These are phyloP conservation scores for Colletotrichum tabaci DNA, from an alignment of 2,329 filamentous ascomycete species.

Conservation along the genomic window DNA sequence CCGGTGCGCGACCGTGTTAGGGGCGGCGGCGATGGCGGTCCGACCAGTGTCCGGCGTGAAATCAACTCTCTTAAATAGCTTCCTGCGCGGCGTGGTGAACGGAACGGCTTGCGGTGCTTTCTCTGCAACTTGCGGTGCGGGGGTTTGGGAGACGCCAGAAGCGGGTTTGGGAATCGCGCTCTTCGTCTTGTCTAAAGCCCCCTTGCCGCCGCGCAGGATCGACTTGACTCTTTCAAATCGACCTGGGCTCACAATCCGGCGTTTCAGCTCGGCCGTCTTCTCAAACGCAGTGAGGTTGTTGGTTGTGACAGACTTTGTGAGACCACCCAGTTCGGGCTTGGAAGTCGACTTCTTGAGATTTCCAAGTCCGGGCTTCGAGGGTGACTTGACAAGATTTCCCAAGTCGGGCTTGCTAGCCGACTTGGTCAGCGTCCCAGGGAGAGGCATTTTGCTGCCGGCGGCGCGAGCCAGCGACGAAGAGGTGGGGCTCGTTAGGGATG, in stretches of 20 bases:
- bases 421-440: constrained; percentile 58
- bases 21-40: constrained; percentile 53
- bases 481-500: constrained; percentile 81
- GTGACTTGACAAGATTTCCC: constrained; percentile 56
- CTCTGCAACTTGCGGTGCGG: constrained; percentile 60
- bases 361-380: constrained; percentile 63
- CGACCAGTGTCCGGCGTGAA: constrained; percentile 81
- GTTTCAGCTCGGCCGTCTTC: constrained; percentile 52
- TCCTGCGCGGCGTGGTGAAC: constrained; percentile 78
- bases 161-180: constrained; percentile 65
- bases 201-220: constrained; percentile 64
- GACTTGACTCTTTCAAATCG: constrained; percentile 72
- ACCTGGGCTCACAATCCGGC: constrained; percentile 62
- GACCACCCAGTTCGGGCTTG: constrained; percentile 59
- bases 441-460: constrained; percentile 68
- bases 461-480: constrained; percentile 79
- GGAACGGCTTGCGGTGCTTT: constrained; percentile 68
- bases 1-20: constrained; percentile 51
- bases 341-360: constrained; percentile 65
- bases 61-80: constrained; percentile 79
- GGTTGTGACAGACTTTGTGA: constrained; percentile 64
- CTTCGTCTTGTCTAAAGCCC: constrained; percentile 55
- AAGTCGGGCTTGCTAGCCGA: constrained; percentile 43
- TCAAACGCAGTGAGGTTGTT: constrained; percentile 57
- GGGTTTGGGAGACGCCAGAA: constrained; percentile 60